Conservation (phyloP, 139 green algal genomes). For the Chlamydomonas schloesseri region DNA sequence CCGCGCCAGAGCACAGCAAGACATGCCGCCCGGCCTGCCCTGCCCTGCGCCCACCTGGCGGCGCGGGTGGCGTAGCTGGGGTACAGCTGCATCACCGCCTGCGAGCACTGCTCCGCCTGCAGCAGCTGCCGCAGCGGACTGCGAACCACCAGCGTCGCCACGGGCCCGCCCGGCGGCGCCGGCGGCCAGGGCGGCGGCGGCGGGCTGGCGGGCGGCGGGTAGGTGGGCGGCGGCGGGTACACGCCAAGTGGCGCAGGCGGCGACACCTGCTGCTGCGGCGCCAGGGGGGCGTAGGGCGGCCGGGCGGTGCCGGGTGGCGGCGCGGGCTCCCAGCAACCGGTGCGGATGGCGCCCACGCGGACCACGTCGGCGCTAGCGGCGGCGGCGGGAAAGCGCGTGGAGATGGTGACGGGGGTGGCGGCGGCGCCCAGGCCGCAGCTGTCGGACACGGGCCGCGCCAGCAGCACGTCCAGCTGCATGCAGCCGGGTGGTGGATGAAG, state of each 20-base stretch:
- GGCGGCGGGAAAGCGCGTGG: background rate
- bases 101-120: conserved; percentile 32
- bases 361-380: background rate
- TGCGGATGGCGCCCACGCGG: background rate
- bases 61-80: background rate
- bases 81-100: conserved; percentile 25
- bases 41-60: background rate
- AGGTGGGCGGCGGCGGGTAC: background rate
- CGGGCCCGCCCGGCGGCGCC: background rate
- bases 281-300: background rate
- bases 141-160: background rate
- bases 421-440: background rate
- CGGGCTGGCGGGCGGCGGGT: background rate
- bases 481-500: background rate
- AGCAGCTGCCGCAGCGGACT: background rate
- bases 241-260: background rate
- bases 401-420: background rate
- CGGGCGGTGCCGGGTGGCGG: background rate
- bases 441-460: background rate
- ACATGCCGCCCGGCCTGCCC: background rate
- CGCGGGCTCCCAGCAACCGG: background rate
- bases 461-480: conserved; percentile 11
- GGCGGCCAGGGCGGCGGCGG: background rate
- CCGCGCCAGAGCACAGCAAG: no score
- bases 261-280: background rate